Percentiles rank a stretch among this genome's conserved stretches.
Conservation (phyloP, 306 rosid genomes). For the Dicorynia guianensis region DNA sequence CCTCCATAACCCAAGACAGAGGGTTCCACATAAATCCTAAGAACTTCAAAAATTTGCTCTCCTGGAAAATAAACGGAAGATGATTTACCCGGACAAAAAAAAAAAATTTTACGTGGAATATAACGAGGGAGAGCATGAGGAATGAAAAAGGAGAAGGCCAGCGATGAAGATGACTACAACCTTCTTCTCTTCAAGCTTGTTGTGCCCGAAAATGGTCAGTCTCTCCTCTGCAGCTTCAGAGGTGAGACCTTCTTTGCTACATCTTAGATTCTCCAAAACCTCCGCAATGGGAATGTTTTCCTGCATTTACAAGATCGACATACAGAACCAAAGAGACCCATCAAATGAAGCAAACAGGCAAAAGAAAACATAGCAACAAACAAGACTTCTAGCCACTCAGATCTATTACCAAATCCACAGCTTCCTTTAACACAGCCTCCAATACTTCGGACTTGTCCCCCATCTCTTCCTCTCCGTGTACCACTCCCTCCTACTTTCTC, state of each 20-base stretch:
- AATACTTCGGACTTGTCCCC: conserved; percentile 80
- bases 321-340: not conserved
- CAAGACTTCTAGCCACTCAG: conserved; percentile 48
- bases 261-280: conserved; percentile 95
- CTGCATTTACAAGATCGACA: conserved; percentile 58
- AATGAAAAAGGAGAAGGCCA: not conserved
- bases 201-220: conserved; percentile 81
- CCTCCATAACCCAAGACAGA: conserved; percentile 99
- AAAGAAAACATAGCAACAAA: conserved; percentile 22
- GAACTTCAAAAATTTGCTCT: conserved; percentile 85
- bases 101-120: conserved; percentile 1
- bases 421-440: conserved; percentile 95
- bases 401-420: conserved; percentile 98
- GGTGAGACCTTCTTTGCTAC: conserved; percentile 91
- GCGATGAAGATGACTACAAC: conserved; percentile 39
- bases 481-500: conserved; percentile 44
- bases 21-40: conserved; percentile 99
- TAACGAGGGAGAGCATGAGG: not conserved
- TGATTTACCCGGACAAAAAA: conserved; percentile 19
- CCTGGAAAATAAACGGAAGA: conserved; percentile 64
- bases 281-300: conserved; percentile 97
- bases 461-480: conserved; percentile 42
- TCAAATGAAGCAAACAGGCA: conserved; percentile 25
- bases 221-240: conserved; percentile 91
- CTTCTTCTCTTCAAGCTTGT: conserved; percentile 96